These are phyloP conservation scores for Pythium aquatile DNA, from an alignment of 352 stramenopile species.

Conservation along the genomic window DNA sequence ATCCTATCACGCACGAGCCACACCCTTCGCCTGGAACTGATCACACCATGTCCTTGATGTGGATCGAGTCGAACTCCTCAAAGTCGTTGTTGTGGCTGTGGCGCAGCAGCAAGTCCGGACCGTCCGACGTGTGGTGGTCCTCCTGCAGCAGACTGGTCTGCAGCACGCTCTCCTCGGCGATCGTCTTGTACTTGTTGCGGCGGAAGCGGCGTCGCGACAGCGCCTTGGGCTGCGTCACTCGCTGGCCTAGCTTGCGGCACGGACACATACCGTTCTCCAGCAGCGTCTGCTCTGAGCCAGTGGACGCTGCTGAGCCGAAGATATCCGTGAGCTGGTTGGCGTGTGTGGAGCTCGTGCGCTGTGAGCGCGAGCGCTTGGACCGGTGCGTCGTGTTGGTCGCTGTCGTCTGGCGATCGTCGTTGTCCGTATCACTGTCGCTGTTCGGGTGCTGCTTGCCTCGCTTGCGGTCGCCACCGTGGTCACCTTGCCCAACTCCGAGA, in stretches of 20 bases:
- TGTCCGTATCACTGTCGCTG: not conserved
- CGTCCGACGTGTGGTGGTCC: constrained; percentile 20
- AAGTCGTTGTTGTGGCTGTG: constrained; percentile 30
- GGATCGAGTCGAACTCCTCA: constrained; percentile 43
- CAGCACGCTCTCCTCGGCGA: constrained; percentile 37
- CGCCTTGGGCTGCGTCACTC: constrained; percentile 24
- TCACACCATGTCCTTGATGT: constrained; percentile 8
- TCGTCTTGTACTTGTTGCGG: constrained; percentile 32
- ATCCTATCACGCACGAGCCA: not conserved
- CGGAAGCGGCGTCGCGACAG: constrained; percentile 30
- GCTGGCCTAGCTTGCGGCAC: constrained; percentile 40
- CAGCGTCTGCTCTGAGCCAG: constrained; percentile 39
- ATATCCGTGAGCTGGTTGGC: constrained; percentile 29
- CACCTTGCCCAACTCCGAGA: not conserved
- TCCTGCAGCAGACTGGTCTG: constrained; percentile 45
- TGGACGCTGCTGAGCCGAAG: constrained; percentile 29
- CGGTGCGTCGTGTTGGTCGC: constrained; percentile 1
- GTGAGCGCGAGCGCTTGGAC: constrained; percentile 23
- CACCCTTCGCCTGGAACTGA: not conserved
- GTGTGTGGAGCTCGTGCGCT: constrained; percentile 45
- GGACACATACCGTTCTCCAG: constrained; percentile 26
- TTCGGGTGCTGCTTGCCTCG: not conserved
- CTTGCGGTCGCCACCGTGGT: not conserved
- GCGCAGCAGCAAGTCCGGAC: constrained; percentile 24
- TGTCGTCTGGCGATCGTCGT: not conserved